Evolutionary conservation across 148 eudicot species (phyloP).

Genomic region (Cornus kousa): DNA sequence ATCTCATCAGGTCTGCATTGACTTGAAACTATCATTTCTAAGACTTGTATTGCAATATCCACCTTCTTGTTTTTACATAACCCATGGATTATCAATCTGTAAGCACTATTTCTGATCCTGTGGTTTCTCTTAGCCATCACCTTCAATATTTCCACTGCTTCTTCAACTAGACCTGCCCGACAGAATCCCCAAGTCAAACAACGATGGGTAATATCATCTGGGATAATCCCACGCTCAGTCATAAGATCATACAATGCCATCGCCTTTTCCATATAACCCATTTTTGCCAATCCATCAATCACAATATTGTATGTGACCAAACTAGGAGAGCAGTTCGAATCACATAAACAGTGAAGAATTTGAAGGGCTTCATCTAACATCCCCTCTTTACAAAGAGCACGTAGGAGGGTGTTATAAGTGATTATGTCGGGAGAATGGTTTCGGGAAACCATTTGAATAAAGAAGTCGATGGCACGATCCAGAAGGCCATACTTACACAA

Average conservation of each 20-base stretch:
- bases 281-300: constrained; percentile 74
- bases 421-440: constrained; percentile 59
- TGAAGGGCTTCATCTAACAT: constrained; percentile 65
- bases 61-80: constrained; percentile 54
- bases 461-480: constrained; percentile 70
- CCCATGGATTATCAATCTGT: constrained; percentile 43
- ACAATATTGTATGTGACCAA: constrained; percentile 69
- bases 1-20: constrained; percentile 27
- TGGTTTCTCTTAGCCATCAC: constrained; percentile 55
- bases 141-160: constrained; percentile 57
- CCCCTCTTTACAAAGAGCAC: constrained; percentile 68
- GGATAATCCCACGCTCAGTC: constrained; percentile 41
- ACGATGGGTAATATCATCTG: constrained; percentile 79
- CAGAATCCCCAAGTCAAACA: constrained; percentile 72
- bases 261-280: constrained; percentile 71
- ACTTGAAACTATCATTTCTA: constrained; percentile 52
- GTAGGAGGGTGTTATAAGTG: constrained; percentile 72
- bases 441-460: constrained; percentile 55
- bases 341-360: constrained; percentile 44
- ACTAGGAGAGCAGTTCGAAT: constrained; percentile 46
- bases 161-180: constrained; percentile 44
- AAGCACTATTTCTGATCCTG: constrained; percentile 40
- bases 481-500: constrained; percentile 72
- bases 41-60: constrained; percentile 57
- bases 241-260: constrained; percentile 54